Percentiles rank a stretch among this genome's conserved stretches.
Conservation (phyloP, 352 stramenopile genomes). For the Stramenopiles sp. region DNA sequence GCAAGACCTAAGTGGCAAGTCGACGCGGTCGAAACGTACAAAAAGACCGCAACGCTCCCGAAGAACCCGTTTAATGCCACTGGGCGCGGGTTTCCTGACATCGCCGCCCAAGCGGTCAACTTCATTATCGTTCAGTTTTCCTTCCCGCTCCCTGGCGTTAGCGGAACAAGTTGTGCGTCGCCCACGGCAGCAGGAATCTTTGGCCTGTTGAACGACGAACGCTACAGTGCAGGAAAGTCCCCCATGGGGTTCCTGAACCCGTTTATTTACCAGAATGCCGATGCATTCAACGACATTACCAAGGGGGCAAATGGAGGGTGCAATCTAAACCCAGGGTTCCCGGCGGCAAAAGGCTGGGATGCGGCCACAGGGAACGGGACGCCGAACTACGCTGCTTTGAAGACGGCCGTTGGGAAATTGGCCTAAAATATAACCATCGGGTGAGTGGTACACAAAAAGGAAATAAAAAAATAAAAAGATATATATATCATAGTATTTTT, state of each 20-base stretch:
- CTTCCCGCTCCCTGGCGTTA: not conserved
- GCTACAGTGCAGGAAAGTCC: conserved; percentile 35
- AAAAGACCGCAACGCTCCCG: conserved; percentile 25
- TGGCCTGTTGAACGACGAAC: conserved; percentile 56
- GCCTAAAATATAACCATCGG: too few relatives aligned
- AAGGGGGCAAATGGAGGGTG: conserved; percentile 44
- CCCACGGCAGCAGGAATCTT: conserved; percentile 58
- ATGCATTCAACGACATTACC: conserved; percentile 58
- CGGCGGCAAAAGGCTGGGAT: conserved; percentile 57
- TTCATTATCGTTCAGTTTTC: conserved; percentile 32
- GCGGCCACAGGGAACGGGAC: conserved; percentile 54
- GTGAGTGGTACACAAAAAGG: too few relatives aligned
- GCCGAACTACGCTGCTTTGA: conserved; percentile 40
- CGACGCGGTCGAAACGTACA: conserved; percentile 38
- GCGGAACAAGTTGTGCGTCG: conserved; percentile 53
- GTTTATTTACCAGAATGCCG: conserved; percentile 45
- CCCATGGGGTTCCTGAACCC: conserved; percentile 61
- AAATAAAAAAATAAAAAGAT: too few relatives aligned
- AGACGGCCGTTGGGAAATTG: not conserved
- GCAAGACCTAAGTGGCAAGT: conserved; percentile 45
- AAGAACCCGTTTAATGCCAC: conserved; percentile 47
- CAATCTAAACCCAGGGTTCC: conserved; percentile 28
- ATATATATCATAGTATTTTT: too few relatives aligned
- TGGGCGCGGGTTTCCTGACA: conserved; percentile 62
- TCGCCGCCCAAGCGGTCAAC: conserved; percentile 42